Evolutionary conservation across 768 basidiomycete genomes (phyloP), one percentile per base, ranked within the genome.

Genomic region (Tephrocybe sp.): DNA sequence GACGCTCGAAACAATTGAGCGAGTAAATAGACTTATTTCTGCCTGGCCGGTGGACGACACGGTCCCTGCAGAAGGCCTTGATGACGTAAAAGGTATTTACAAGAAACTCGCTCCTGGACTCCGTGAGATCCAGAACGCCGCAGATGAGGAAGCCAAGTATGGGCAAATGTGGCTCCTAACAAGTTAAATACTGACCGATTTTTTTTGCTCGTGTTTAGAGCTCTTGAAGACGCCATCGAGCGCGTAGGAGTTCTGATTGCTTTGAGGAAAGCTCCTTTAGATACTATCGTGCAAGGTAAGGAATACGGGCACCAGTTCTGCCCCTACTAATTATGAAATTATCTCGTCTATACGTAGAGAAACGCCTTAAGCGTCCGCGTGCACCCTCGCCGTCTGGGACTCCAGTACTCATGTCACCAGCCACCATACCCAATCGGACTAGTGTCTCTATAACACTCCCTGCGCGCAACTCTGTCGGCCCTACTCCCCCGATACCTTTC

Each of bases 291-390:
- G 33, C 79, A 78, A 73, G 87, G 86, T 87, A 68, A 61, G 58
- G 46, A 11, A n/a, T 42, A 26, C 28, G 17, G 21, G 20, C 28
- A 23, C 7, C 11, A n/a, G 14, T 34, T 21, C 34, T 14, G 14
- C 44, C 25, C 32, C 24, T 38, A 33, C 50, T 44, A 47, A 37
- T 30, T 25, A 18, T 36, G 26, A 17, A 3, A 40, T 32, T 21
- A 34, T 41, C 23, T 23, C 25, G 2, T 32, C 4, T 15, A 21
- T 37, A 24, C 26, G 25, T 51, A 81, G 88, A 90, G 55, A 92
- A 92, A 67, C 80, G 91, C 37, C 80, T 77, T 51, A 91, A 92
- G 68, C 85, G 90, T 18, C 86, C 84, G 15, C 73, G 88, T 55
- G 82, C 76, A 2, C 77, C 81, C 20, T 90, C 91, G 8, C 89